A percentile compares a stretch with the other conserved stretches of the same genome.
Conservation (phyloP, 2,329 filamentous ascomycete species). For the Fusarium sp. region DNA sequence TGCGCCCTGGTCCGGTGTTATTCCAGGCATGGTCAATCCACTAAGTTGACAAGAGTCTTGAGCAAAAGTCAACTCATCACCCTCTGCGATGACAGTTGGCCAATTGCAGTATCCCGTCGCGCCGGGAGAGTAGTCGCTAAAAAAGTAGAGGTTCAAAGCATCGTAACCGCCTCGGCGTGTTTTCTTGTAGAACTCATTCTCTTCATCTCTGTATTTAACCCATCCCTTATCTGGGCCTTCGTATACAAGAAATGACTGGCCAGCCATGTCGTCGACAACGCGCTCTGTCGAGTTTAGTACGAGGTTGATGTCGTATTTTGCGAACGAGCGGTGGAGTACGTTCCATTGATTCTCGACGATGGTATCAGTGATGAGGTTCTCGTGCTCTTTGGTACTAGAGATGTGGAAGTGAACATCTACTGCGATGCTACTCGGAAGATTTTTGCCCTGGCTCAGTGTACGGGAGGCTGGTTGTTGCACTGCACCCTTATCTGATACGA, state of each 20-base stretch:
- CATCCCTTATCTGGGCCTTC: constrained; percentile 42
- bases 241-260: constrained; percentile 42
- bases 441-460: neutral
- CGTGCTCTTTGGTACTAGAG: constrained; percentile 45
- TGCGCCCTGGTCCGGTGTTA: constrained; percentile 39
- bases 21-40: constrained; percentile 26
- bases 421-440: constrained; percentile 40
- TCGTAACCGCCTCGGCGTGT: constrained; percentile 58
- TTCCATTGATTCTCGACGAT: constrained; percentile 41
- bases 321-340: constrained; percentile 38
- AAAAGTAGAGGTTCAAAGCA: constrained; percentile 51
- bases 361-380: constrained; percentile 24
- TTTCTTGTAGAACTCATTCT: constrained; percentile 48
- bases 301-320: constrained; percentile 44
- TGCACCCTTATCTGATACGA: constrained; percentile 5
- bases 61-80: constrained; percentile 47
- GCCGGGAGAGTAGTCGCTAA: constrained; percentile 24
- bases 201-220: constrained; percentile 54
- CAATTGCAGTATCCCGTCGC: constrained; percentile 29
- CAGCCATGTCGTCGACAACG: constrained; percentile 44
- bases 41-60: constrained; percentile 55
- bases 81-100: constrained; percentile 13
- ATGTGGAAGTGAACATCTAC: constrained; percentile 50
- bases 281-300: constrained; percentile 45
- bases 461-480: neutral